These are phyloP conservation scores for Dendrobium huoshanense DNA, from an alignment of 106 monocot species.

Conservation along the genomic window DNA sequence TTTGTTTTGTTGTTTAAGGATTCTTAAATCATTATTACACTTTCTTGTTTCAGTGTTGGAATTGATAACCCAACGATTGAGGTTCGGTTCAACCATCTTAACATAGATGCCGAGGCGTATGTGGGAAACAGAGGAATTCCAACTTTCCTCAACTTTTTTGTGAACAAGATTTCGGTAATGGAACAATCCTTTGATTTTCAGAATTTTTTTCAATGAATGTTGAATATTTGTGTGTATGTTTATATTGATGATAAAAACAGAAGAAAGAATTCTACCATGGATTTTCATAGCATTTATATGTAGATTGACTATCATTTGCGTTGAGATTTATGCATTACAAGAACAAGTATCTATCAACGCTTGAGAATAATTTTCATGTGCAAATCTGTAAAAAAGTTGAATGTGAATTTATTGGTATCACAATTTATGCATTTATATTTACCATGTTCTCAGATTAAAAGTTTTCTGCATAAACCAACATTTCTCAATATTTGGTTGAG, in stretches of 20 bases:
- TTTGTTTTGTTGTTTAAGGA: background rate
- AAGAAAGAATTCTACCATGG: background rate
- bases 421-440: background rate
- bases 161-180: conserved; percentile 31
- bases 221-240: background rate
- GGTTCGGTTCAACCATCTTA: conserved; percentile 40
- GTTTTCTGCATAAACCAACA: background rate
- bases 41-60: conserved; percentile 31
- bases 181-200: background rate
- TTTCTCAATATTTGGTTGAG: background rate
- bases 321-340: background rate
- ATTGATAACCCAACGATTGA: conserved; percentile 56
- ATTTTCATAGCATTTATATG: background rate
- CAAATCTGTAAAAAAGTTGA: background rate
- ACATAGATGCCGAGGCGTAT: conserved; percentile 33
- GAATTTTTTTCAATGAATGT: background rate
- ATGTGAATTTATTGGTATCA: background rate
- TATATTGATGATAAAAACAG: background rate
- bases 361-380: background rate
- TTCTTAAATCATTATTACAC: background rate
- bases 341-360: too few relatives aligned
- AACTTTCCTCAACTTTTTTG: conserved; percentile 30
- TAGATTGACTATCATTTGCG: background rate
- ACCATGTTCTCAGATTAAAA: background rate
- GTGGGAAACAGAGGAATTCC: conserved; percentile 40